Percentiles rank a stretch among this genome's conserved stretches.
Evolutionary conservation across 2,329 filamentous ascomycete species (phyloP).

Genomic region (Beauveria scarabaeidicola): DNA sequence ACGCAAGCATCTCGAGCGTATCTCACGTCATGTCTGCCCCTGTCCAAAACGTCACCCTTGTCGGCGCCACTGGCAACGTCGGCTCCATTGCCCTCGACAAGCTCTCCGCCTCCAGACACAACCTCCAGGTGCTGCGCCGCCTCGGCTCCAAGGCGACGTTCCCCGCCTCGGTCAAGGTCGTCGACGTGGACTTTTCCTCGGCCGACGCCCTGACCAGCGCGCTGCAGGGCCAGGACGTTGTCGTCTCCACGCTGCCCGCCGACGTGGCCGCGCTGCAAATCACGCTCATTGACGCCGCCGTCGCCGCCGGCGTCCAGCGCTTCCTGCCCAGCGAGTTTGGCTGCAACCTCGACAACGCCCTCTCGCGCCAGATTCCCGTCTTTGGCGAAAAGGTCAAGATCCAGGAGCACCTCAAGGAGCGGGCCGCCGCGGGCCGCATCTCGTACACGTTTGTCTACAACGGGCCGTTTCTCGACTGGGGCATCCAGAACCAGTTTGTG

Average conservation of each 20-base stretch:
- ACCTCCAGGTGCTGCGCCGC: conserved; percentile 42
- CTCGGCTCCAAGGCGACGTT: conserved; percentile 28
- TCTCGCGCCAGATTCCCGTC: conserved; percentile 11
- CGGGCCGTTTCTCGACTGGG: conserved; percentile 22
- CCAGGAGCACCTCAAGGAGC: conserved; percentile 5
- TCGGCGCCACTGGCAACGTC: conserved; percentile 14
- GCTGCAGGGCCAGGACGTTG: conserved; percentile 42
- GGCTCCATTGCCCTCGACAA: conserved; percentile 3
- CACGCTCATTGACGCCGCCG: conserved; percentile 41
- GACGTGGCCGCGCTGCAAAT: conserved; percentile 32
- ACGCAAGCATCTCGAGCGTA: neutral
- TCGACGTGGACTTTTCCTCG: conserved; percentile 39
- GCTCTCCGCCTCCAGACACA: conserved; percentile 12
- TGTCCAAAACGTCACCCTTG: conserved; percentile 20
- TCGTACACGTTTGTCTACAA: conserved; percentile 23
- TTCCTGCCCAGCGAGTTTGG: conserved; percentile 45
- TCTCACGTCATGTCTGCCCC: conserved; percentile 1
- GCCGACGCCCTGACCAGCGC: conserved; percentile 34
- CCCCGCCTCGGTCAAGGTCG: conserved; percentile 30
- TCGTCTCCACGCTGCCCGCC: conserved; percentile 37
- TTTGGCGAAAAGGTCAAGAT: conserved; percentile 14
- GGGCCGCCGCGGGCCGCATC: conserved; percentile 8
- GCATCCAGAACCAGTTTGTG: conserved; percentile 9
- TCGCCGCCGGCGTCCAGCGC: conserved; percentile 42
- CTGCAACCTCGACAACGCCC: conserved; percentile 19